Conservation (phyloP, 352 stramenopile genomes). For the Phytophthora sp. region DNA sequence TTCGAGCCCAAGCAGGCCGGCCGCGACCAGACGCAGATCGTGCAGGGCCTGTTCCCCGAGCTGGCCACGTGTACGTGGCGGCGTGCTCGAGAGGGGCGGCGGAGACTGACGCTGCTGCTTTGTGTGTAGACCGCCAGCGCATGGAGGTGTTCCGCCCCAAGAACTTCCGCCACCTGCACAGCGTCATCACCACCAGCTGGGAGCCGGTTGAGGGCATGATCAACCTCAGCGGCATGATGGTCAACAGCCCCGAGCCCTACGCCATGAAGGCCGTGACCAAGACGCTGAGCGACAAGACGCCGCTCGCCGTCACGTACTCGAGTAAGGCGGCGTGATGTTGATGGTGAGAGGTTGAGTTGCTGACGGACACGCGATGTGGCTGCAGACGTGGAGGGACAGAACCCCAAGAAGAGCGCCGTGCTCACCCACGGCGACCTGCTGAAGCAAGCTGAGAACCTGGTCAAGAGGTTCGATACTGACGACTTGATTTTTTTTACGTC, state of each 20-base stretch:
- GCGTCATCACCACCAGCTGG: constrained; percentile 83
- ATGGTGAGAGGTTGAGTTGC: no score
- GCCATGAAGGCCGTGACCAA: constrained; percentile 65
- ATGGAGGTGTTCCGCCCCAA: constrained; percentile 79
- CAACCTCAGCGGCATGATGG: constrained; percentile 80
- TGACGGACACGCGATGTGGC: no score
- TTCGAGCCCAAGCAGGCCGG: constrained; percentile 86
- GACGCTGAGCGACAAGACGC: constrained; percentile 71
- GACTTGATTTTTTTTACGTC: background rate
- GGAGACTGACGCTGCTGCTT: background rate
- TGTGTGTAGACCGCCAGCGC: constrained; percentile 49
- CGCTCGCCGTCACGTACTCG: constrained; percentile 77
- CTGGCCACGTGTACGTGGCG: constrained; percentile 61
- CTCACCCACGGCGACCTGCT: constrained; percentile 84
- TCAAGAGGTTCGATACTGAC: constrained; percentile 61
- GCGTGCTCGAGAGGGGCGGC: background rate
- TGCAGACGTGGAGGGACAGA: constrained; percentile 74
- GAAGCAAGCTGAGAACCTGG: constrained; percentile 71
- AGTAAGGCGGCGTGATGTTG: constrained; percentile 53
- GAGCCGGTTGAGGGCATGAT: constrained; percentile 76
- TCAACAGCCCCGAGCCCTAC: constrained; percentile 81
- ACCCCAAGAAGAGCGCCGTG: constrained; percentile 81
- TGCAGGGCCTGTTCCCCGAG: constrained; percentile 77
- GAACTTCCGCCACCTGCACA: constrained; percentile 83
- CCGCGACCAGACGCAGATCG: constrained; percentile 76